Evolutionary conservation across 2,329 filamentous ascomycete species (phyloP), one percentile per base, ranked within the genome.

Genomic region (Epicoccum sorghinum): DNA sequence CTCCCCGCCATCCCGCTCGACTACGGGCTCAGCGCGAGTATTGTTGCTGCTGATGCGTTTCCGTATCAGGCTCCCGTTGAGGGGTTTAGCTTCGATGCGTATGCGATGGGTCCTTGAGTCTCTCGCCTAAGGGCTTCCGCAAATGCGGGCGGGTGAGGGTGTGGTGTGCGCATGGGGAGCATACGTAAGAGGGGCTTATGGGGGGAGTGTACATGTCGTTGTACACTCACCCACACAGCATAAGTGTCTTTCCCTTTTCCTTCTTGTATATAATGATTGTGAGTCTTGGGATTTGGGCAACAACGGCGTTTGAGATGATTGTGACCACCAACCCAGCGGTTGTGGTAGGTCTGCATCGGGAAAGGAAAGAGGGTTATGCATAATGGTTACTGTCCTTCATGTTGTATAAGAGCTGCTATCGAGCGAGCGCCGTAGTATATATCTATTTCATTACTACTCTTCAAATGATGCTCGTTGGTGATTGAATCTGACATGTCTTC

Each of bases 51-150:
- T 44, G 44, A 57, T 25, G 48, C 57, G 9, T 69, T 66, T 36
- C 33, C 52, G 25, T 65, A 67, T 35, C 55, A 18, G 18, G 3
- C 44, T 35, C 53, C 63, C n/a, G 49, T 57, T 41, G 60, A 47
- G 49, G 60, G 51, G 30, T 71, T 70, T 25, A 58, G 69, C 40
- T 71, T 71, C 54, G 69, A 70, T 33, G 65, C 67, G 7, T 56
- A 55, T 24, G n/a, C 35, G 10, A 14, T 42, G 40, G 27, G 39
- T n/a, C 30, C 43, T 32, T 69, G 67, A 51, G n/a, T n/a, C 25
- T 40, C 25, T 30, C 12, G 10, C 18, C 3, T 18, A 18, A 18
- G 18, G 18, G 18, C 18, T 18, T 18, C 18, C 18, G 18, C 18
- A 18, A 2, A 18, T 18, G 18, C 18, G 18, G 18, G 18, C 18